Evolutionary conservation across 202 grass and related monocot genomes (phyloP).

Genomic region (Elaeis oleifera): DNA sequence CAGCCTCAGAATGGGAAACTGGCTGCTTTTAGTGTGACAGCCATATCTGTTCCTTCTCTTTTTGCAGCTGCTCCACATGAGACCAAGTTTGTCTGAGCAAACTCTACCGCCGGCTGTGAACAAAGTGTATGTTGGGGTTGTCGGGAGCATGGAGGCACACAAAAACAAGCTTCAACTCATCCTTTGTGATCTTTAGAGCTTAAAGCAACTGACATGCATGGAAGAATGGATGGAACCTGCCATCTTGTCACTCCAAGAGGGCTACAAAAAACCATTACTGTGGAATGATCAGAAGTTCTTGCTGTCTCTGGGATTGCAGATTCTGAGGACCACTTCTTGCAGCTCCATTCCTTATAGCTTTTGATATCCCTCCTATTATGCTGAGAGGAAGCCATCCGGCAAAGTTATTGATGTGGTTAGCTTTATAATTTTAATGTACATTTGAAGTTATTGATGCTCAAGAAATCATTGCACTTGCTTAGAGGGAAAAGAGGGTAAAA

Average conservation of each 20-base stretch:
- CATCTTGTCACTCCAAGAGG: slow-evolving; percentile 45
- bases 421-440: too few relatives aligned
- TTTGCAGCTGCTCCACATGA: slow-evolving; percentile 36
- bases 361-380: slow-evolving; percentile 39
- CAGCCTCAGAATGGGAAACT: slow-evolving; percentile 65
- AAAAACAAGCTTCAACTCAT: slow-evolving; percentile 51
- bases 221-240: slow-evolving; percentile 56
- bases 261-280: slow-evolving; percentile 51
- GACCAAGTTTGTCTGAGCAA: slow-evolving; percentile 61
- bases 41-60: slow-evolving; percentile 33
- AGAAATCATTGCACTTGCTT: too few relatives aligned
- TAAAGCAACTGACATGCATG: slow-evolving; percentile 47
- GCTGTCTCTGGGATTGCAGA: not conserved
- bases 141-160: slow-evolving; percentile 52
- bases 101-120: slow-evolving; percentile 52
- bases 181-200: slow-evolving; percentile 32
- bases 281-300: slow-evolving; percentile 15
- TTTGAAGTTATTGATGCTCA: too few relatives aligned
- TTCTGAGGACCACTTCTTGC: slow-evolving; percentile 13
- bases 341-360: slow-evolving; percentile 30
- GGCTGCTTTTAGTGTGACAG: slow-evolving; percentile 31
- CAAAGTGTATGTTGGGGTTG: slow-evolving; percentile 49
- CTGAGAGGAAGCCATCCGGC: slow-evolving; percentile 31
- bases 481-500: too few relatives aligned
- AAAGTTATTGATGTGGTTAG: slow-evolving; percentile 1